These are phyloP conservation scores for Saccharomyces kudriavzevii DNA, from an alignment of 805 yeast genomes.

Conservation along the genomic window DNA sequence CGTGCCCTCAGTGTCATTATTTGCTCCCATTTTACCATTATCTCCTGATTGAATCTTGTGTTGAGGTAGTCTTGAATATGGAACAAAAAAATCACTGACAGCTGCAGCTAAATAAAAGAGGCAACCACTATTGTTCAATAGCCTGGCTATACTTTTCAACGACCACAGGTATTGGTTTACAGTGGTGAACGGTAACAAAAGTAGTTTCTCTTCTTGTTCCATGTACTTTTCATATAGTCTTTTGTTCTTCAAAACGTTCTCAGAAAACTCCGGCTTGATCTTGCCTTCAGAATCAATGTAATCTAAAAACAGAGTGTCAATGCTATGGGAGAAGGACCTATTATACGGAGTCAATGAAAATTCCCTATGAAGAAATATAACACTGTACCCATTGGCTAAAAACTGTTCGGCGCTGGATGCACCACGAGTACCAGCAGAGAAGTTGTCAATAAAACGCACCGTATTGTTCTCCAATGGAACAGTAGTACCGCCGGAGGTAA, in stretches of 20 bases:
- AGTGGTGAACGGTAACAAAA: slow-evolving; percentile 83
- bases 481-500: slow-evolving; percentile 95
- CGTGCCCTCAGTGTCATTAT: slow-evolving; percentile 4
- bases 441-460: slow-evolving; percentile 92
- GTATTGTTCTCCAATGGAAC: slow-evolving; percentile 96
- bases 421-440: slow-evolving; percentile 96
- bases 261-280: slow-evolving; percentile 52
- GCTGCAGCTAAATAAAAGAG: slow-evolving; percentile 93
- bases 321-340: slow-evolving; percentile 79
- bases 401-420: slow-evolving; percentile 93
- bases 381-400: slow-evolving; percentile 79
- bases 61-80: slow-evolving; percentile 75
- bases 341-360: slow-evolving; percentile 87
- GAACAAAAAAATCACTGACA: slow-evolving; percentile 92
- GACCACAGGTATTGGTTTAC: slow-evolving; percentile 91
- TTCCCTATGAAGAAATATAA: slow-evolving; percentile 85
- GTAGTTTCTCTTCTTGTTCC: slow-evolving; percentile 24
- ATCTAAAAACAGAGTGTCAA: slow-evolving; percentile 71
- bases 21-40: slow-evolving; percentile 26
- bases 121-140: slow-evolving; percentile 52
- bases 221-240: slow-evolving; percentile 29
- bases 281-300: slow-evolving; percentile 57
- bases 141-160: slow-evolving; percentile 54
- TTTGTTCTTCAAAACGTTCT: slow-evolving; percentile 55
- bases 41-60: slow-evolving; percentile 89